Percentiles rank a stretch among this genome's conserved stretches.
Conservation (phyloP, 2,329 filamentous ascomycete genomes). For the Colletotrichum tabaci region DNA sequence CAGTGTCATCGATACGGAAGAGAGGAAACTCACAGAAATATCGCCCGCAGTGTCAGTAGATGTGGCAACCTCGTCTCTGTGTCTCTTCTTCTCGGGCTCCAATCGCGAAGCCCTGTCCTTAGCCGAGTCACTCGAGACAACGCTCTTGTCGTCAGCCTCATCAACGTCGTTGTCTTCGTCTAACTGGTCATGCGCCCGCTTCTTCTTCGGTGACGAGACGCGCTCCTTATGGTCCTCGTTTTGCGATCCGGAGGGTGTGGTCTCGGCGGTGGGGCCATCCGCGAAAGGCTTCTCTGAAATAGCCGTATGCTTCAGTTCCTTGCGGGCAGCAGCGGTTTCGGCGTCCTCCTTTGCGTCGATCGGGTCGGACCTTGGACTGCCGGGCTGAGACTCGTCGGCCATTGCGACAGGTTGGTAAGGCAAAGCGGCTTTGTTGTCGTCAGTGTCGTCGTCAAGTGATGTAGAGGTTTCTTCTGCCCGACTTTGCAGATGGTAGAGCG, state of each 20-base stretch:
- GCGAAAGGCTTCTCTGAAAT: conserved; percentile 68
- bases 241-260: conserved; percentile 47
- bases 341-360: conserved; percentile 69
- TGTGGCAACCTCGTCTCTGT: conserved; percentile 66
- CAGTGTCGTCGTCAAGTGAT: conserved; percentile 21
- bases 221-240: conserved; percentile 63
- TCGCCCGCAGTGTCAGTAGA: conserved; percentile 11
- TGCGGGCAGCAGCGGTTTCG: conserved; percentile 74
- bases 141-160: conserved; percentile 60
- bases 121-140: conserved; percentile 60
- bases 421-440: not conserved
- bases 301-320: conserved; percentile 75
- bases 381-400: conserved; percentile 61
- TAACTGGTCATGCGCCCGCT: conserved; percentile 70
- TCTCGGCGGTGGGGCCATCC: conserved; percentile 46
- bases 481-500: conserved; percentile 26
- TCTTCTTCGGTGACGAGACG: conserved; percentile 76
- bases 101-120: conserved; percentile 62
- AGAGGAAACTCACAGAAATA: conserved; percentile 16
- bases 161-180: conserved; percentile 63
- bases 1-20: not conserved
- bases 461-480: conserved; percentile 21
- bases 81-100: conserved; percentile 77
- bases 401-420: conserved; percentile 50
- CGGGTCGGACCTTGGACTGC: conserved; percentile 56